phyloP scores from a whole-genome alignment of 805 yeast species.

The Candida alai region DNA sequence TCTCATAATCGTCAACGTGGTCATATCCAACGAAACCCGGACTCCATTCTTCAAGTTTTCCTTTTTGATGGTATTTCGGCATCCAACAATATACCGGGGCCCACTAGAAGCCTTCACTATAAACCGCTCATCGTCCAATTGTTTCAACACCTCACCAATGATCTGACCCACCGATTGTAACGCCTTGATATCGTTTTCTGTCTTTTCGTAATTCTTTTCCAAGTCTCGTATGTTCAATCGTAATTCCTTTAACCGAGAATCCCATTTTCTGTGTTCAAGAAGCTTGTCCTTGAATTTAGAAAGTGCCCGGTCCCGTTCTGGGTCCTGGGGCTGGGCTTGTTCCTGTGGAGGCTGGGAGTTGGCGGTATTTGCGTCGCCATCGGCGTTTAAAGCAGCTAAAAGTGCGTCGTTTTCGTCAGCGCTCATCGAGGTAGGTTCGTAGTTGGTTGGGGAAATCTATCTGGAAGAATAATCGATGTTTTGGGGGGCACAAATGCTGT shows the following conservation, averaged over 20 bases:
- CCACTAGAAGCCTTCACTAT: slow-evolving; percentile 97
- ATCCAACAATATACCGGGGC: slow-evolving; percentile 96
- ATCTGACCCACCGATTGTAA: slow-evolving; percentile 96
- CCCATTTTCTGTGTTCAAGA: slow-evolving; percentile 92
- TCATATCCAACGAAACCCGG: slow-evolving; percentile 95
- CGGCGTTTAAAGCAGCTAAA: slow-evolving; percentile 58
- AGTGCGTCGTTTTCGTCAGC: slow-evolving; percentile 71
- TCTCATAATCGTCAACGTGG: slow-evolving; percentile 96
- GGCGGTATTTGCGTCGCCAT: slow-evolving; percentile 15
- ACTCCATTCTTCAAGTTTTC: slow-evolving; percentile 86
- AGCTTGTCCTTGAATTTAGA: slow-evolving; percentile 77
- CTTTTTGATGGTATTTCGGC: slow-evolving; percentile 87
- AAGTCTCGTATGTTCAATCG: slow-evolving; percentile 79
- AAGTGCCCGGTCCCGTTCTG: slow-evolving; percentile 75
- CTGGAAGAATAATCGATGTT: too few relatives aligned
- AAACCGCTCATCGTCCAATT: slow-evolving; percentile 88
- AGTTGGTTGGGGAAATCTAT: too few relatives aligned
- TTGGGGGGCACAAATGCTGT: too few relatives aligned
- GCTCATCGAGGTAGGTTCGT: slow-evolving; percentile 33
- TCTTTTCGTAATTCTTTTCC: slow-evolving; percentile 81
- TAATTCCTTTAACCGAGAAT: slow-evolving; percentile 79
- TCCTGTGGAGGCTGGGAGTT: slow-evolving; percentile 7
- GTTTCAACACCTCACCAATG: slow-evolving; percentile 95
- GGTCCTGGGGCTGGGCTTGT: slow-evolving; percentile 38
- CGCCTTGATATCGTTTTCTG: slow-evolving; percentile 96